Evolutionary conservation across 2,329 filamentous ascomycete genomes (phyloP), one percentile per base, ranked within the genome.

Genomic region (Lasiodiplodia citricola): DNA sequence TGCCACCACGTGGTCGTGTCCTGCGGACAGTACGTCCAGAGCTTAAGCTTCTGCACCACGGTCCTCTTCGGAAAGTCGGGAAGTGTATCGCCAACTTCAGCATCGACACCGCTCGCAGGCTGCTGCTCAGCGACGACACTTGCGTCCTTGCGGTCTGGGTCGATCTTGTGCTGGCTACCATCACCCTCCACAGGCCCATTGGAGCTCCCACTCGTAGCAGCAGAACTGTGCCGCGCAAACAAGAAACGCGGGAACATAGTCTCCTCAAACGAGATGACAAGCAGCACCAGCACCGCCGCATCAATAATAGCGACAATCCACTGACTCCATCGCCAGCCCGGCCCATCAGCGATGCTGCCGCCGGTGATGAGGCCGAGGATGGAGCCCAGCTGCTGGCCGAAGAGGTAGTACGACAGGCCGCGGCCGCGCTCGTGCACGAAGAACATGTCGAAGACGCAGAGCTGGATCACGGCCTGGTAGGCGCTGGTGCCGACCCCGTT

Each of bases 381-480:
- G 0, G 77, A 79, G 0, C 80, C 79, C 2, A 81, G 73, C 62
- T 81, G 80, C 64, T 81, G 79, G 10, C 79, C 79, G 69, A 80
- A 81, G 10, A 81, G 74, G 55, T 81, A 81, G 21, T 78, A 72
- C 2, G 79, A 74, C n/a, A 80, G 68, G 74, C 76, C 79, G 0
- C 75, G 72, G 6, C 80, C 79, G 8, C 80, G 76, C 64, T 81
- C 75, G 55, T 81, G 79, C 0, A 77, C 73, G 63, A 80, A 81
- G 70, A 81, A 81, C 69, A 80, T 76, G 69, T 81, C 79, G 54
- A 81, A 81, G 21, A 81, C 75, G n/a, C 77, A 78, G 16, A 81
- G 73, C 70, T 80, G 79, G 55, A 81, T 80, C 21, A 81, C 70
- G 6, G 79, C 79, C 67, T 81, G 77, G 62, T 80, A 81, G 1